phyloP scores from a whole-genome alignment of 2,329 filamentous ascomycete species.

The Pleoardoris graminearum region DNA sequence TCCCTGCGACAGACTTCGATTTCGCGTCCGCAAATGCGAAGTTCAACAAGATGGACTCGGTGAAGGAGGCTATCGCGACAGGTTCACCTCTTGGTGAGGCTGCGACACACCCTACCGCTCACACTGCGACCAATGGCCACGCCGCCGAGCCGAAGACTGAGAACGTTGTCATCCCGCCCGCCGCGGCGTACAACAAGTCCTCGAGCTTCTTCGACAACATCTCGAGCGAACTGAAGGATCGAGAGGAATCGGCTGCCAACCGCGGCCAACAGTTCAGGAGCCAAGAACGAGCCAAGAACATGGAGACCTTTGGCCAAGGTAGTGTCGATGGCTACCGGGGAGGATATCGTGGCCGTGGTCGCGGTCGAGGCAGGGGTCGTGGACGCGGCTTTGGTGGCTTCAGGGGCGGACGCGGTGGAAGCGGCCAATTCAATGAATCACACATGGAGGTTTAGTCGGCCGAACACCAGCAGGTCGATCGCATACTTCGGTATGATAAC shows the following conservation, averaged over 20 bases:
- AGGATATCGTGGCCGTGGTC: conserved; percentile 77
- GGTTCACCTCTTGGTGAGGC: conserved; percentile 68
- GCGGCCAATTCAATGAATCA: conserved; percentile 27
- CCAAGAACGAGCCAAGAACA: conserved; percentile 92
- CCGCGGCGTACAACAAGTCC: conserved; percentile 77
- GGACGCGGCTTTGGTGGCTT: conserved; percentile 47
- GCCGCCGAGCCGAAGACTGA: conserved; percentile 42
- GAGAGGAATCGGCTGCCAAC: conserved; percentile 68
- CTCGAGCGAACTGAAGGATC: conserved; percentile 88
- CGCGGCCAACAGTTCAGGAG: conserved; percentile 84
- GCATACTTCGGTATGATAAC: neutral
- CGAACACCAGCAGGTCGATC: neutral
- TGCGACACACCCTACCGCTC: conserved; percentile 29
- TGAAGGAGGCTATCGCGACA: conserved; percentile 82
- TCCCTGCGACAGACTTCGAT: conserved; percentile 89
- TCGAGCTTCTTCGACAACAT: conserved; percentile 98
- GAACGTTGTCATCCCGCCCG: conserved; percentile 52
- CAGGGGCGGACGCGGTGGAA: conserved; percentile 45
- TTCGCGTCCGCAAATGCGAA: conserved; percentile 85
- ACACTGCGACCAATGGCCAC: conserved; percentile 43
- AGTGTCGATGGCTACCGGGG: conserved; percentile 84
- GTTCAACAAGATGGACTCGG: conserved; percentile 84
- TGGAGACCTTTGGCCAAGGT: conserved; percentile 96
- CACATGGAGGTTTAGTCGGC: conserved; percentile 17
- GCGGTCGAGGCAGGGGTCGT: conserved; percentile 70